Evolutionary conservation across 306 rosid genomes (phyloP).

Genomic region (Crataegus laevigata): DNA sequence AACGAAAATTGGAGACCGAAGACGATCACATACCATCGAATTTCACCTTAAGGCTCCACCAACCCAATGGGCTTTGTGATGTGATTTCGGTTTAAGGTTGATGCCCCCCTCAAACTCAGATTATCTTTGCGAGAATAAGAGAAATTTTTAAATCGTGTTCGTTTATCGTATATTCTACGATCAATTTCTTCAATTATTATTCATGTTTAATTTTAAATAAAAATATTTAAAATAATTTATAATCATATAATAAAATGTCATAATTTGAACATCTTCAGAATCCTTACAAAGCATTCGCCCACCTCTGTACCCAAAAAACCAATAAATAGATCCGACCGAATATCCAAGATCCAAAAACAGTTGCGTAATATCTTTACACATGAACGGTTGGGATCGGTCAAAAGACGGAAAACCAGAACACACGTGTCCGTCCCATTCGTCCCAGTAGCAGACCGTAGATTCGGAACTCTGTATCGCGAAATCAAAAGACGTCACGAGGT

Average conservation of each 20-base stretch:
- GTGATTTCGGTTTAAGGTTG: too few species aligned
- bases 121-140: rapidly evolving
- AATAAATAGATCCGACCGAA: background rate
- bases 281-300: too few species aligned
- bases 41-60: too few species aligned
- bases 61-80: too few species aligned
- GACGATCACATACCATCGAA: too few species aligned
- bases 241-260: rapidly evolving
- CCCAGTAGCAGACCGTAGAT: background rate
- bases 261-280: rapidly evolving
- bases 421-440: background rate
- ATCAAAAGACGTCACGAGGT: background rate
- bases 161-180: rapidly evolving
- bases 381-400: background rate
- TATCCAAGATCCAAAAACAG: background rate
- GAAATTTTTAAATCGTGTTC: too few species aligned
- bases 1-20: too few species aligned
- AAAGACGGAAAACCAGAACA: background rate
- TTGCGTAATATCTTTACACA: background rate
- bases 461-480: background rate
- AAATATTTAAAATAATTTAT: too few species aligned
- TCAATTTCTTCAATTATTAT: rapidly evolving
- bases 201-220: too few species aligned
- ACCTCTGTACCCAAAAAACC: too few species aligned
- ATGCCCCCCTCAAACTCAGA: too few species aligned